Conservation (phyloP, 352 stramenopile genomes). For the Globisporangium splendens region DNA sequence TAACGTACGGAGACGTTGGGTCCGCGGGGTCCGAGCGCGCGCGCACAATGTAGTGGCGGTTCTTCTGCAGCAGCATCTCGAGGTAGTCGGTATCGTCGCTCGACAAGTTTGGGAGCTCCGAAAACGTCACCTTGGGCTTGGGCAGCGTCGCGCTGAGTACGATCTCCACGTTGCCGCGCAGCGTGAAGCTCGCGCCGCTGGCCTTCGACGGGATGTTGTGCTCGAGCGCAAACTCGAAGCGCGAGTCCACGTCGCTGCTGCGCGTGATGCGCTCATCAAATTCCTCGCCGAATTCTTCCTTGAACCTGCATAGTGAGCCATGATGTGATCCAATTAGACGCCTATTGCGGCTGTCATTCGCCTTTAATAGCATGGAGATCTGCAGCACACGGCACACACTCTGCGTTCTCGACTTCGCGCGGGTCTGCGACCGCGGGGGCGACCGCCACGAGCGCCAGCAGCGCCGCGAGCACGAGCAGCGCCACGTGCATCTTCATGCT, state of each 20-base stretch:
- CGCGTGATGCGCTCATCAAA: constrained; percentile 42
- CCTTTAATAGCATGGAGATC: too few species aligned
- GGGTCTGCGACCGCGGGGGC: constrained; percentile 29
- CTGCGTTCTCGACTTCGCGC: constrained; percentile 54
- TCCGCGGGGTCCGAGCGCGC: constrained; percentile 57
- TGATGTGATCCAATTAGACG: too few species aligned
- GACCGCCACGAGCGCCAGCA: constrained; percentile 24
- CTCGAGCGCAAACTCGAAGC: constrained; percentile 61
- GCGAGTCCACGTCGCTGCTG: constrained; percentile 34
- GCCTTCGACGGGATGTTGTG: constrained; percentile 41
- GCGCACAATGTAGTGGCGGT: constrained; percentile 67
- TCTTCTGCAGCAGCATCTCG: constrained; percentile 37
- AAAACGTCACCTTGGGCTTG: constrained; percentile 66
- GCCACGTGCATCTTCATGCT: constrained; percentile 23
- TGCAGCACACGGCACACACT: constrained; percentile 30
- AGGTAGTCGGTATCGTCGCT: constrained; percentile 41
- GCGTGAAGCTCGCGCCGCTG: constrained; percentile 27
- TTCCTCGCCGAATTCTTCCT: constrained; percentile 65
- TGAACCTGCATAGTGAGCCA: too few species aligned
- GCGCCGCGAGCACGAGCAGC: constrained; percentile 26
- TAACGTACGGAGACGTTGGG: constrained; percentile 58
- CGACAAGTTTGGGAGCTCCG: constrained; percentile 40
- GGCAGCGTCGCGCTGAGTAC: constrained; percentile 42
- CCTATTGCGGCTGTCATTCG: too few species aligned
- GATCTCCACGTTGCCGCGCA: constrained; percentile 58